phyloP scores from a whole-genome alignment of 768 basidiomycete species.

The Pisolithus tinctorius region DNA sequence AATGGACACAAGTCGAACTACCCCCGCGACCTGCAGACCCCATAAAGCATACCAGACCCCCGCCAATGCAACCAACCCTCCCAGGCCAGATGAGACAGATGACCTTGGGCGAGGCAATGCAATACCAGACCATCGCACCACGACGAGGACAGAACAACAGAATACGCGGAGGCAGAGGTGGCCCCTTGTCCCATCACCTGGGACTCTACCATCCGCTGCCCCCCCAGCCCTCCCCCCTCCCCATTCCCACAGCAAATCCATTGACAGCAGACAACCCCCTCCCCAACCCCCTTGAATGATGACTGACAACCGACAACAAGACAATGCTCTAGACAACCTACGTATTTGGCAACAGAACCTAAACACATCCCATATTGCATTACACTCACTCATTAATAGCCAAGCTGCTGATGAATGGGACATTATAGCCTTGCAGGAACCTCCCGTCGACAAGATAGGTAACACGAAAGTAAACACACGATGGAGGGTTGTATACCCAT shows the following conservation, averaged over 20 bases:
- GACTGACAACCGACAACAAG: constrained; percentile 22
- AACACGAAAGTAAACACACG: constrained; percentile 7
- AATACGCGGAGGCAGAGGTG: too few species aligned
- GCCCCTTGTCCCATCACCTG: too few species aligned
- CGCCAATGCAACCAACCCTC: not conserved
- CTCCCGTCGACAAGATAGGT: constrained; percentile 19
- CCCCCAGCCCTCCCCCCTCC: not conserved
- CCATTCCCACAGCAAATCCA: not conserved
- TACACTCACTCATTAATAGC: constrained; percentile 7
- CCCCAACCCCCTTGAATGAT: not conserved
- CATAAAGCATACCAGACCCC: not conserved
- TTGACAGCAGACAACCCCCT: not conserved
- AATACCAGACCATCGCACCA: not conserved
- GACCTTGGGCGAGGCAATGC: not conserved
- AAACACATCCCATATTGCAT: not conserved
- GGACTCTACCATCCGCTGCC: too few species aligned
- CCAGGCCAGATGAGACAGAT: not conserved
- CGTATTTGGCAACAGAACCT: too few species aligned
- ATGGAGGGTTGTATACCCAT: constrained; percentile 18
- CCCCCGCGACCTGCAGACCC: not conserved
- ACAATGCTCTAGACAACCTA: constrained; percentile 17
- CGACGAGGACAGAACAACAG: too few species aligned
- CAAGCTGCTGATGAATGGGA: constrained; percentile 15
- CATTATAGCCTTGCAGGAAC: constrained; percentile 35
- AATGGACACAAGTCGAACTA: constrained; percentile 4